A percentile compares a stretch with the other conserved stretches of the same genome.
Evolutionary conservation across 1,284 basidiomycete species (phyloP).

Genomic region (Ustilago cynodontis): DNA sequence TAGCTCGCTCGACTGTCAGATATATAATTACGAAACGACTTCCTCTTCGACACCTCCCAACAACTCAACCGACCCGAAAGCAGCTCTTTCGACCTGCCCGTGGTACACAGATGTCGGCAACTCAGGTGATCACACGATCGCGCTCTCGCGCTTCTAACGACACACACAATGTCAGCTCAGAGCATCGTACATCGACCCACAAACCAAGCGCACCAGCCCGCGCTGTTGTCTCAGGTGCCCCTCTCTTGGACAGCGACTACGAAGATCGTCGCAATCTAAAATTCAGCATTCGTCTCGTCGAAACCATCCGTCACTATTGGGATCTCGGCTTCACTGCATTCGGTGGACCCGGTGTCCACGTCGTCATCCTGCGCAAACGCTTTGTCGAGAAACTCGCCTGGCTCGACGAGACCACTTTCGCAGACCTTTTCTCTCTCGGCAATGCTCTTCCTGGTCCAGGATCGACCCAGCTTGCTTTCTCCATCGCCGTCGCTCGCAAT

Average conservation of each 20-base stretch:
- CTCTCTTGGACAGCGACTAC: slow-evolving; percentile 14
- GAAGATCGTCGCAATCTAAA: slow-evolving; percentile 38
- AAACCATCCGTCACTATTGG: slow-evolving; percentile 52
- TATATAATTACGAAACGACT: neutral
- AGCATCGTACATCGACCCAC: slow-evolving; percentile 1
- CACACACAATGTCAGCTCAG: neutral
- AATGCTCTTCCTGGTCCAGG: slow-evolving; percentile 72
- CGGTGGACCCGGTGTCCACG: slow-evolving; percentile 47
- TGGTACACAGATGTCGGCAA: slow-evolving; percentile 20
- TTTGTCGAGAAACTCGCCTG: slow-evolving; percentile 60
- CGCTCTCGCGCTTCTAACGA: slow-evolving; percentile 12
- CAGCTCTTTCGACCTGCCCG: neutral
- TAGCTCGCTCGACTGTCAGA: neutral
- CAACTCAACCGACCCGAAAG: neutral
- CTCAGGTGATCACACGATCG: slow-evolving; percentile 22
- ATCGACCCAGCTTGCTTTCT: slow-evolving; percentile 71
- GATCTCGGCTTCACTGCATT: slow-evolving; percentile 59
- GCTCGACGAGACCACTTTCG: slow-evolving; percentile 60
- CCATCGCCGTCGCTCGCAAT: slow-evolving; percentile 69
- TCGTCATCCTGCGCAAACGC: slow-evolving; percentile 51
- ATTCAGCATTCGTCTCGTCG: slow-evolving; percentile 44
- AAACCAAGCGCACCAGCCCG: slow-evolving; percentile 4
- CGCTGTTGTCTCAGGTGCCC: slow-evolving; percentile 2
- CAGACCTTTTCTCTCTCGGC: slow-evolving; percentile 72
- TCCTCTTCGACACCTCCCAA: neutral